Percentiles rank a stretch among this genome's conserved stretches.
These are phyloP conservation scores for Protomyces gravidus DNA, from an alignment of 1,139 yeast genomes.

Conservation along the genomic window DNA sequence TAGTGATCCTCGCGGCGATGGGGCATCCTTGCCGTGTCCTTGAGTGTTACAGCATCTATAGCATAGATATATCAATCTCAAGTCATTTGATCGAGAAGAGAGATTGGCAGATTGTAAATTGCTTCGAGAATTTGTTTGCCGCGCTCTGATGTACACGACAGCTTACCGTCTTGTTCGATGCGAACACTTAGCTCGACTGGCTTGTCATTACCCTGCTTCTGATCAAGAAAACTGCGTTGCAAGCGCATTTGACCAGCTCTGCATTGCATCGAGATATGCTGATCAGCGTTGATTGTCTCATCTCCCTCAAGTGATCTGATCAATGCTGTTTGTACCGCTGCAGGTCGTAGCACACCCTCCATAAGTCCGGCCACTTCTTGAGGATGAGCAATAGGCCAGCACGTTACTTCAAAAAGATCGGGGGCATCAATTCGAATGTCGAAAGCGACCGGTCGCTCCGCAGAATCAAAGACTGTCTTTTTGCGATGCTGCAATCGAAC, in stretches of 20 bases:
- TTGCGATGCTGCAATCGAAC: neutral
- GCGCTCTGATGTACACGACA: neutral
- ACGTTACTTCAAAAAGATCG: neutral
- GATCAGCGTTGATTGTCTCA: neutral
- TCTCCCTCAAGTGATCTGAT: neutral
- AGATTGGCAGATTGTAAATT: neutral
- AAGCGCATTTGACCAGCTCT: neutral
- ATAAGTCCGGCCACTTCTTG: neutral
- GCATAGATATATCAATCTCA: no score
- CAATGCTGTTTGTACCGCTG: neutral
- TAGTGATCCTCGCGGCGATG: constrained; percentile 75
- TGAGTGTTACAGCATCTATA: constrained; percentile 34
- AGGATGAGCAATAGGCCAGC: neutral
- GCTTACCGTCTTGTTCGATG: neutral
- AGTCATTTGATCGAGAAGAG: neutral
- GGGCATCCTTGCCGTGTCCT: constrained; percentile 59
- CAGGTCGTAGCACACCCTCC: neutral
- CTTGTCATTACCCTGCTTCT: constrained; percentile 26
- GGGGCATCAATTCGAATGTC: neutral
- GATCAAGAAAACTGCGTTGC: neutral
- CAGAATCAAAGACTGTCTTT: neutral
- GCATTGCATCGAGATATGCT: neutral
- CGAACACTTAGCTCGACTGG: neutral
- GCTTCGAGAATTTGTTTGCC: neutral
- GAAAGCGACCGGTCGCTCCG: neutral